These are phyloP conservation scores for Neocallimastix lanati DNA, from an alignment of 192 early-diverging fungal genomes.

Conservation along the genomic window DNA sequence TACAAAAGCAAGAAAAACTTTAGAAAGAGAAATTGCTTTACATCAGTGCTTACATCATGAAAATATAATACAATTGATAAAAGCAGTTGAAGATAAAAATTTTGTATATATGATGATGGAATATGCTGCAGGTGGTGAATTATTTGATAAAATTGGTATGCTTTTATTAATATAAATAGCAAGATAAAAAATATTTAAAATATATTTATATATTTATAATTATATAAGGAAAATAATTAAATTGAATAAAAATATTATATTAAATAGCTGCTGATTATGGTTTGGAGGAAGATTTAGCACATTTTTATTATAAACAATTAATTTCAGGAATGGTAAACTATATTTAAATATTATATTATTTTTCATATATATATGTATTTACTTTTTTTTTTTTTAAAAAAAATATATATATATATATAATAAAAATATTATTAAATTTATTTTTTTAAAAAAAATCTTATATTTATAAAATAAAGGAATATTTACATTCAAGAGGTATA, in stretches of 20 bases:
- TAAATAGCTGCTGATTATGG: constrained; percentile 41
- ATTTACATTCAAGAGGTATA: constrained; percentile 27
- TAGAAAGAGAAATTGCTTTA: constrained; percentile 5
- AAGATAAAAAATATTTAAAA: too few relatives aligned
- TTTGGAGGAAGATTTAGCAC: constrained; percentile 47
- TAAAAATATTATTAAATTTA: too few relatives aligned
- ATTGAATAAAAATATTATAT: neutral
- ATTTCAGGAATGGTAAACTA: constrained; percentile 36
- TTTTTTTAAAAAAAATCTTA: neutral
- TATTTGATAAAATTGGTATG: constrained; percentile 52
- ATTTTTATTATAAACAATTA: constrained; percentile 54
- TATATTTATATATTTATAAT: too few relatives aligned
- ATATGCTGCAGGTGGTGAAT: constrained; percentile 44
- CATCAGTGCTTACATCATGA: constrained; percentile 23
- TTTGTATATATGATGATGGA: constrained; percentile 42
- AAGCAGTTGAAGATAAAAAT: constrained; percentile 22
- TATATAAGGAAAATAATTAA: neutral
- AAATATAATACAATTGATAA: constrained; percentile 34
- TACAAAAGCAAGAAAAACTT: constrained; percentile 1
- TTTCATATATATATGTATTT: too few relatives aligned
- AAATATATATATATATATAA: neutral
- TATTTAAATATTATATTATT: neutral
- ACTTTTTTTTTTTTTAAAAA: neutral
- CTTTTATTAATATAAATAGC: too few relatives aligned
- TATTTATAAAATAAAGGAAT: constrained; percentile 9